Conservation (phyloP, 2,329 filamentous ascomycete genomes). For the Aspergillus sp. region DNA sequence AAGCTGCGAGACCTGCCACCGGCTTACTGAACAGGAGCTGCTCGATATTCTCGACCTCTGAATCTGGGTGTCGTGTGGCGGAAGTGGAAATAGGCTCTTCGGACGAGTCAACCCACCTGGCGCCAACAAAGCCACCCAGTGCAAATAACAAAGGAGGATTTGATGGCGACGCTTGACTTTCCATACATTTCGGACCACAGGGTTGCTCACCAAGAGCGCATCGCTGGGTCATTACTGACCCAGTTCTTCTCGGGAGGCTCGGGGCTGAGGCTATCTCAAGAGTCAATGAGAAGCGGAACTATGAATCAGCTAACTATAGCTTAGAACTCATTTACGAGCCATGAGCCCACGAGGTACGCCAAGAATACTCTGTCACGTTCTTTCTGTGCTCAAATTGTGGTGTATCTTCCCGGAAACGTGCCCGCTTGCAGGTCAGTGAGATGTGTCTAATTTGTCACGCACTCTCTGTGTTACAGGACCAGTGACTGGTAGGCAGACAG, state of each 20-base stretch:
- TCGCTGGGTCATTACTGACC: neutral
- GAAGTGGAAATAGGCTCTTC: neutral
- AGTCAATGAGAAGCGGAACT: neutral
- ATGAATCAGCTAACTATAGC: neutral
- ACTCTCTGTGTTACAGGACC: neutral
- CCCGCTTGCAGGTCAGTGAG: constrained; percentile 1
- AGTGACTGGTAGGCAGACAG: neutral
- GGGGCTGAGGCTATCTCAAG: neutral
- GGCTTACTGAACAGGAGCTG: neutral
- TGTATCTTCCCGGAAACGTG: constrained; percentile 3
- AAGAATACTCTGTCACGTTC: constrained; percentile 7
- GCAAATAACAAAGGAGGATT: neutral
- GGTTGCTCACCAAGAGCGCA: neutral
- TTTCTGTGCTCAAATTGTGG: constrained; percentile 6
- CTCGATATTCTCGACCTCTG: neutral
- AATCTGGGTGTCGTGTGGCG: neutral
- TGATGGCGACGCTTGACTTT: neutral
- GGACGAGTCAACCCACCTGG: neutral
- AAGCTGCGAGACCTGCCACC: neutral
- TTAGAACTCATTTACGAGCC: neutral
- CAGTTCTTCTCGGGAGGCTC: neutral
- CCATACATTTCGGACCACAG: neutral
- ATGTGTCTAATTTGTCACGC: constrained; percentile 3
- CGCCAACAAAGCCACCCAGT: neutral
- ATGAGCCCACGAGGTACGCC: constrained; percentile 8